Evolutionary conservation across 164 flowering plant genomes (phyloP).

Genomic region (Vitis cinerea): DNA sequence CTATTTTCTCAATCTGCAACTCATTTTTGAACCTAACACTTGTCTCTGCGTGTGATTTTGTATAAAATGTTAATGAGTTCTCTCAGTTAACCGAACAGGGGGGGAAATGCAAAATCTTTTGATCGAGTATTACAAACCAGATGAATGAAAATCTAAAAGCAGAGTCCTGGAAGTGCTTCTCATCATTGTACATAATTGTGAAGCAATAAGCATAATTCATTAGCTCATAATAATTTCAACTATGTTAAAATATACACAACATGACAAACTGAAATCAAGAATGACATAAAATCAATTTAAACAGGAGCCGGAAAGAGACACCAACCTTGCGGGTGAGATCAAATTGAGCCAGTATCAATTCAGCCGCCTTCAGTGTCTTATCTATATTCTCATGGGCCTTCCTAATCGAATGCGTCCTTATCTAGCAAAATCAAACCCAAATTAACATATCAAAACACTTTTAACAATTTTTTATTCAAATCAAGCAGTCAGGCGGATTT

Average conservation of each 20-base stretch:
- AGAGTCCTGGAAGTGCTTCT: too few species aligned
- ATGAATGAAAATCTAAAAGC: too few species aligned
- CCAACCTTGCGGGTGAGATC: conserved; percentile 82
- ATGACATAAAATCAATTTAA: not conserved
- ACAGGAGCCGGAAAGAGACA: not conserved
- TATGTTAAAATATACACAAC: not conserved
- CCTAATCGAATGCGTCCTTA: conserved; percentile 85
- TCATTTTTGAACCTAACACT: too few species aligned
- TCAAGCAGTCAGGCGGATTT: not conserved
- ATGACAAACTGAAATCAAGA: not conserved
- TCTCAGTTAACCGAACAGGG: too few species aligned
- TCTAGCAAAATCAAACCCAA: conserved; percentile 37
- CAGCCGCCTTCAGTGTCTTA: conserved; percentile 88
- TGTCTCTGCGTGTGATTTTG: too few species aligned
- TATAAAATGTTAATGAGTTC: too few species aligned
- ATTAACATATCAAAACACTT: conserved; percentile 2
- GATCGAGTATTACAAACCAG: too few species aligned
- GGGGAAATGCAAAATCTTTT: too few species aligned
- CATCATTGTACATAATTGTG: too few species aligned
- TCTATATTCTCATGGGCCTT: conserved; percentile 95
- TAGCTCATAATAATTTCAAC: too few species aligned
- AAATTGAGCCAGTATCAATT: conserved; percentile 74
- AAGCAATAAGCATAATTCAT: too few species aligned
- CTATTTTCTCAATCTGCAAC: too few species aligned
- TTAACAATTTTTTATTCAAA: not conserved